Percentiles rank a stretch among this genome's conserved stretches.
phyloP scores from a whole-genome alignment of 352 stramenopile species.

The Albugo candida region DNA sequence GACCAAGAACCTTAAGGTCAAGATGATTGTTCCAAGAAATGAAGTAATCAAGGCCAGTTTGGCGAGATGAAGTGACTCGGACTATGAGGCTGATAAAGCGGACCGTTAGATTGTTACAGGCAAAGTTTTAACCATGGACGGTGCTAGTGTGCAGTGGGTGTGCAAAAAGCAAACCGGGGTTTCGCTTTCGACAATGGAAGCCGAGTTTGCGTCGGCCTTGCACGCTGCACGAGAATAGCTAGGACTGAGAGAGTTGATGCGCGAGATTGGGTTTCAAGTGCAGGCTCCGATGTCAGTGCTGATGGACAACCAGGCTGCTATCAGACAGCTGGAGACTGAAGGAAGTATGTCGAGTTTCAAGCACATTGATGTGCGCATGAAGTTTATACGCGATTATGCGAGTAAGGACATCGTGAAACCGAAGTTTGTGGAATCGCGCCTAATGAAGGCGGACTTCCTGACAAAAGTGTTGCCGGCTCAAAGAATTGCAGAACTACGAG shows the following conservation, averaged over 20 bases:
- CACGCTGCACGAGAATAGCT: neutral
- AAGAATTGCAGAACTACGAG: neutral
- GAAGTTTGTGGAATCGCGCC: neutral
- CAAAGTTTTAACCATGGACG: neutral
- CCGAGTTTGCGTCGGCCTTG: neutral
- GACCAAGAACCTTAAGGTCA: neutral
- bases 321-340: neutral
- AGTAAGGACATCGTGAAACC: neutral
- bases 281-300: neutral
- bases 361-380: neutral
- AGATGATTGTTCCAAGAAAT: neutral
- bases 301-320: neutral
- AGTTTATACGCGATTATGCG: neutral
- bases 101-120: neutral
- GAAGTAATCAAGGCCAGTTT: neutral
- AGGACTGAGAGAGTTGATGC: neutral
- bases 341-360: neutral
- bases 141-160: neutral
- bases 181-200: neutral
- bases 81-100: neutral
- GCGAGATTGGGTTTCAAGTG: no score
- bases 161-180: neutral
- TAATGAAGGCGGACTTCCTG: neutral
- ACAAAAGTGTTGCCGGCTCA: neutral
- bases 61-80: neutral